Percentiles rank a stretch among this genome's conserved stretches.
Evolutionary conservation across 2,329 filamentous ascomycete genomes (phyloP).

Genomic region (Trichoderma brevicompactum): DNA sequence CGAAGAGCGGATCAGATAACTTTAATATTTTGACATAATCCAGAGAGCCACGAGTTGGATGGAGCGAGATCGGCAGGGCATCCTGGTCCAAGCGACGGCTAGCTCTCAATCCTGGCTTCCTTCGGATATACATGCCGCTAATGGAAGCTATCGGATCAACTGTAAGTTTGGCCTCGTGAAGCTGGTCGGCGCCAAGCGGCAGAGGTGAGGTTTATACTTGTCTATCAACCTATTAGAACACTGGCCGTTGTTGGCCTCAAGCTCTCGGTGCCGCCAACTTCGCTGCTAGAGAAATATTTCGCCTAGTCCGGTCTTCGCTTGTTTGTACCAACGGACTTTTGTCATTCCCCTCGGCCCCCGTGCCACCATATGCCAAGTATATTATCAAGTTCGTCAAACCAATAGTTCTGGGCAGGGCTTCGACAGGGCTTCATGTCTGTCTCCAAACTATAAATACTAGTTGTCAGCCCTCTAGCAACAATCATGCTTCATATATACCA

Average conservation of each 20-base stretch:
- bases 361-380: background rate
- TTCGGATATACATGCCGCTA: background rate
- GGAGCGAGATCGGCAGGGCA: constrained; percentile 7
- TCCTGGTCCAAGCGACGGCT: background rate
- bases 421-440: background rate
- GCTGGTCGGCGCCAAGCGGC: background rate
- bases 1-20: constrained; percentile 17
- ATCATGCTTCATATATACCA: background rate
- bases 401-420: background rate
- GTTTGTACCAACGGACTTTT: background rate
- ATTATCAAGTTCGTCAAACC: background rate
- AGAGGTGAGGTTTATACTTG: background rate
- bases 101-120: background rate
- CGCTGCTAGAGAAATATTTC: background rate
- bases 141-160: constrained; percentile 3
- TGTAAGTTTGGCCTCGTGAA: background rate
- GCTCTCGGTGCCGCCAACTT: background rate
- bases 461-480: background rate
- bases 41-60: background rate
- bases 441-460: constrained; percentile 7
- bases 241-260: background rate
- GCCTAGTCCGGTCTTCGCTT: background rate
- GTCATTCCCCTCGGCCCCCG: background rate
- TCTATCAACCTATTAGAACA: background rate
- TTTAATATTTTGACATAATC: constrained; percentile 14